These are phyloP conservation scores for Beta corolliflora DNA, from an alignment of 179 eudicot genomes.

Conservation along the genomic window DNA sequence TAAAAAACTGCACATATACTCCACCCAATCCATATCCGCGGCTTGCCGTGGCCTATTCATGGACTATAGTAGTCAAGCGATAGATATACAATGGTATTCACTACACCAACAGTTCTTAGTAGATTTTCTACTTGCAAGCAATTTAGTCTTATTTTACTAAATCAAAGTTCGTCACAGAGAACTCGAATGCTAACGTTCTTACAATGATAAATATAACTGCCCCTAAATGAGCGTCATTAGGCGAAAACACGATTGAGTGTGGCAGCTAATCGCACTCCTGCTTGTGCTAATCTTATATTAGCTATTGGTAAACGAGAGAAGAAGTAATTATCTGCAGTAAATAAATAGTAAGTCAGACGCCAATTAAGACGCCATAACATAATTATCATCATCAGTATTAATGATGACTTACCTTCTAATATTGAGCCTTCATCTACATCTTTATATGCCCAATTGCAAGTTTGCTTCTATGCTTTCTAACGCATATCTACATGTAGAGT, in stretches of 20 bases:
- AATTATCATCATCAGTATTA: background rate
- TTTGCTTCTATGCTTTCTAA: constrained; percentile 70
- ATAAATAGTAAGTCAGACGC: background rate
- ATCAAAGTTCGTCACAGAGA: no score
- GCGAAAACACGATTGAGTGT: constrained; percentile 67
- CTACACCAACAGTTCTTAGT: no score
- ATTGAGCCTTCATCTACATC: constrained; percentile 59
- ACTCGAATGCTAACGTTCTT: no score
- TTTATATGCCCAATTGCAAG: constrained; percentile 77
- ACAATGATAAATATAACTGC: no score
- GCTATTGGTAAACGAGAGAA: constrained; percentile 53
- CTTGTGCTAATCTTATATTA: constrained; percentile 69
- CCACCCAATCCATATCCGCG: no score
- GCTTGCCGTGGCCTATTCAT: no score
- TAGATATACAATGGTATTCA: no score
- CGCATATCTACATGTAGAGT: constrained; percentile 55
- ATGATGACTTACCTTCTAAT: constrained; percentile 50
- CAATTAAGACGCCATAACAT: background rate
- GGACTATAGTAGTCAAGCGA: no score
- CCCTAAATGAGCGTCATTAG: constrained; percentile 13
- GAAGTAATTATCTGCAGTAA: constrained; percentile 63
- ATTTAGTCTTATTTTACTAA: no score
- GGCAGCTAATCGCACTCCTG: constrained; percentile 74
- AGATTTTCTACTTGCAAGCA: no score
- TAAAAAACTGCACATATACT: no score